Base-by-base conservation (phyloP, 202 grass and related monocot genomes). In the Panicum virgatum region DNA sequence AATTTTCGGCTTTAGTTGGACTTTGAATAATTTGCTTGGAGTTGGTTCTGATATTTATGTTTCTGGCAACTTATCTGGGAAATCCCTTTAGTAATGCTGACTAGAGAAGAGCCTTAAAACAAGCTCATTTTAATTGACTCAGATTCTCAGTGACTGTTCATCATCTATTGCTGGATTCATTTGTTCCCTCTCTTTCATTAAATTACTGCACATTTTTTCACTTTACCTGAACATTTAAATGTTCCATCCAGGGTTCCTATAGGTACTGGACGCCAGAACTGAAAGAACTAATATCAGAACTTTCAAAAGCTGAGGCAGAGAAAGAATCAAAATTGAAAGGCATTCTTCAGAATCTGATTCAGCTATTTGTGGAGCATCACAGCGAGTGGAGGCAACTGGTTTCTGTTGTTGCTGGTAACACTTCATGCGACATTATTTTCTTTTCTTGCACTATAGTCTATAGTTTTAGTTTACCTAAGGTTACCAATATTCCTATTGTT, bases 181-280 rank as follows among this genome's bases (percentile, higher is more conserved):
- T 39, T 60, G 22, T 73, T 38, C 6, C 20, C 32, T 82, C n/a
- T 84, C 12, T 74, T 75, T 66, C 12, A 68, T 12, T 46, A 77
- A 48, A 51, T n/a, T 59, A 75, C 50, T 53, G 14, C 44, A 22
- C 46, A 66, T 73, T 78, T 73, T 60, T 73, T 83, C 54, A 56
- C 76, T 81, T 76, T 62, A 12, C 38, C 37, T 85, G 16, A 77
- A 65, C 15, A 70, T 54, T 70, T 76, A 19, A 81, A 77, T 47
- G 66, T 54, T 40, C 50, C 29, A 58, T 53, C 64, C 71, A 98
- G 96, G 96, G 92, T 66, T 93, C 88, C 79, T 88, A 45, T 42
- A 85, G 92, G 63, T 98, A 93, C 76, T 91, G 92, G 96, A 98
- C 96, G n/a, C 92, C 92, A 26, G 82, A 95, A 88, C 83, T 98